phyloP scores from a whole-genome alignment of 768 basidiomycete species.

The Xanthoconium purpureum region DNA sequence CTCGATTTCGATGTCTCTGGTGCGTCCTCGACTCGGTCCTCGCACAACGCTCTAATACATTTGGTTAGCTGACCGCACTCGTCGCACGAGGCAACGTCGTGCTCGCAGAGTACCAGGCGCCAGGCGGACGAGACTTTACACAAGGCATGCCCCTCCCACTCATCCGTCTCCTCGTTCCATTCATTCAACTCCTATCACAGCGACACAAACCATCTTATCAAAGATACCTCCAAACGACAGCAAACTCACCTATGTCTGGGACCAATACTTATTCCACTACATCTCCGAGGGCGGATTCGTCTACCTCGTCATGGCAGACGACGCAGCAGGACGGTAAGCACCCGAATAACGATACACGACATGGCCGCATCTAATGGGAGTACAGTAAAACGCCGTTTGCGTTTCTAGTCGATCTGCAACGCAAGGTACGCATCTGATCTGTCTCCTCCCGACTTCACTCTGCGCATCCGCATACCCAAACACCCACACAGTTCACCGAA shows the following conservation, averaged over 20 bases:
- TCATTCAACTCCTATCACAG: slow-evolving; percentile 36
- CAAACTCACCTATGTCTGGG: slow-evolving; percentile 86
- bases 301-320: slow-evolving; percentile 94
- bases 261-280: slow-evolving; percentile 93
- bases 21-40: slow-evolving; percentile 1
- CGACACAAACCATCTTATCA: slow-evolving; percentile 83
- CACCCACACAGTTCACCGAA: slow-evolving; percentile 47
- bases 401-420: slow-evolving; percentile 84
- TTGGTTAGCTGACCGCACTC: slow-evolving; percentile 71
- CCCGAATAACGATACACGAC: not conserved
- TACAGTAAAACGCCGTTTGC: slow-evolving; percentile 87
- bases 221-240: slow-evolving; percentile 93
- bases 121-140: slow-evolving; percentile 79
- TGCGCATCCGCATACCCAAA: not conserved
- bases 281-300: slow-evolving; percentile 84
- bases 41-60: not conserved
- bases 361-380: not conserved
- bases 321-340: slow-evolving; percentile 76
- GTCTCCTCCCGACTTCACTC: not conserved
- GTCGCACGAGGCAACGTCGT: slow-evolving; percentile 76
- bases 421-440: slow-evolving; percentile 47
- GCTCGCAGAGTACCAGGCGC: slow-evolving; percentile 79
- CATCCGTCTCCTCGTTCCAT: not conserved
- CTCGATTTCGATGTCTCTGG: slow-evolving; percentile 24
- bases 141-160: slow-evolving; percentile 53